phyloP scores from a whole-genome alignment of 139 green algal genomes.

The Ulvella scutata region DNA sequence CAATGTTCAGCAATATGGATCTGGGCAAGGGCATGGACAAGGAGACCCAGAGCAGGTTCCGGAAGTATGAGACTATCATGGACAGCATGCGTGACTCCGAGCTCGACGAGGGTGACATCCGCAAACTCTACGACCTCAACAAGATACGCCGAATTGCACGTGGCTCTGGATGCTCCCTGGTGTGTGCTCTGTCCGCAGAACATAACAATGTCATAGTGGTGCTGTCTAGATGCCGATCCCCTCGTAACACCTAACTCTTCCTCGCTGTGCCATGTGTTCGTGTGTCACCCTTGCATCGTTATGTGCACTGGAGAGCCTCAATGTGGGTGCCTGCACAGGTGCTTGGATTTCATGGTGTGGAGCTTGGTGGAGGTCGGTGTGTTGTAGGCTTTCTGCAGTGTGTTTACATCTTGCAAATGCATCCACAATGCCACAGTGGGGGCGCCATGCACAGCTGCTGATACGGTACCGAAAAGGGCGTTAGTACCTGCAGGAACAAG shows the following conservation, averaged over 20 bases:
- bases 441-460: no score
- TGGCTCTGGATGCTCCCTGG: conserved; percentile 3
- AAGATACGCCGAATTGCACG: not conserved
- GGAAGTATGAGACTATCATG: conserved; percentile 94
- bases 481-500: no score
- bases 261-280: conserved; percentile 15
- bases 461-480: no score
- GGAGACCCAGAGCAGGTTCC: conserved; percentile 61
- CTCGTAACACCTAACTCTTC: conserved; percentile 67
- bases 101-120: conserved; percentile 30
- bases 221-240: not conserved
- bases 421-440: no score
- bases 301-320: no score
- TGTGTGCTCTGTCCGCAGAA: not conserved
- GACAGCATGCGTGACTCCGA: conserved; percentile 91
- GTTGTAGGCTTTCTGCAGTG: no score
- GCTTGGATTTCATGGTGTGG: no score
- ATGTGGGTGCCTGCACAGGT: no score
- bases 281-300: no score
- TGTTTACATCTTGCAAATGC: no score
- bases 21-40: conserved; percentile 60
- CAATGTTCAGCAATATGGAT: conserved; percentile 3
- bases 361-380: no score
- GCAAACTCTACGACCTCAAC: conserved; percentile 23
- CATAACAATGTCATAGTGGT: not conserved